A percentile compares a stretch with the other conserved stretches of the same genome.
These are phyloP conservation scores for Coniochaeta pulveracea DNA, from an alignment of 2,329 filamentous ascomycete genomes.

Conservation along the genomic window DNA sequence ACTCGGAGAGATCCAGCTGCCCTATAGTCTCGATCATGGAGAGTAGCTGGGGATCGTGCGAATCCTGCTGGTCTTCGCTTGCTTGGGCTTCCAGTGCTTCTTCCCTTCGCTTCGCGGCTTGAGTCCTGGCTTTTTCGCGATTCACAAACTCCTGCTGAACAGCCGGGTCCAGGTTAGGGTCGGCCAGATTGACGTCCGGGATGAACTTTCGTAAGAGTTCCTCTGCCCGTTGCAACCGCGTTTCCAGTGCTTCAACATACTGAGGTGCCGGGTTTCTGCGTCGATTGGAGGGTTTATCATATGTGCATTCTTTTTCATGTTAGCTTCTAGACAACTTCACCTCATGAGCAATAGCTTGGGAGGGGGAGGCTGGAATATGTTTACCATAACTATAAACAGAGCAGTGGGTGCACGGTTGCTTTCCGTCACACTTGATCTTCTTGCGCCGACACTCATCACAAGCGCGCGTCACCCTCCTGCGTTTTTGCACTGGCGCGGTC, in stretches of 20 bases:
- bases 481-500: conserved; percentile 58
- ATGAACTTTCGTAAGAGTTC: conserved; percentile 66
- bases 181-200: conserved; percentile 74
- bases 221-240: conserved; percentile 72
- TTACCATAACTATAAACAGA: conserved; percentile 97
- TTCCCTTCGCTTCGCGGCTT: conserved; percentile 28
- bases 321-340: conserved; percentile 10
- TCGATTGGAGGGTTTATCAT: conserved; percentile 88
- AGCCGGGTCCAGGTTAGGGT: conserved; percentile 69
- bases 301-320: conserved; percentile 65
- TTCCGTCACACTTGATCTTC: conserved; percentile 81
- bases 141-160: conserved; percentile 58
- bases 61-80: conserved; percentile 18
- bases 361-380: background rate
- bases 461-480: conserved; percentile 66
- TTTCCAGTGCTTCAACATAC: conserved; percentile 84
- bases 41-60: conserved; percentile 64
- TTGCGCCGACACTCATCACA: conserved; percentile 77
- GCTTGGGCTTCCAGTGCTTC: conserved; percentile 14
- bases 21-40: conserved; percentile 94
- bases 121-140: conserved; percentile 38
- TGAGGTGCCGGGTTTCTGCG: conserved; percentile 83
- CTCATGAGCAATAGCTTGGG: background rate
- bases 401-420: conserved; percentile 87
- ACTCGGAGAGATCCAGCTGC: conserved; percentile 81